These are phyloP conservation scores for Dactylellina leptospora DNA, from an alignment of 2,329 filamentous ascomycete species.

Conservation along the genomic window DNA sequence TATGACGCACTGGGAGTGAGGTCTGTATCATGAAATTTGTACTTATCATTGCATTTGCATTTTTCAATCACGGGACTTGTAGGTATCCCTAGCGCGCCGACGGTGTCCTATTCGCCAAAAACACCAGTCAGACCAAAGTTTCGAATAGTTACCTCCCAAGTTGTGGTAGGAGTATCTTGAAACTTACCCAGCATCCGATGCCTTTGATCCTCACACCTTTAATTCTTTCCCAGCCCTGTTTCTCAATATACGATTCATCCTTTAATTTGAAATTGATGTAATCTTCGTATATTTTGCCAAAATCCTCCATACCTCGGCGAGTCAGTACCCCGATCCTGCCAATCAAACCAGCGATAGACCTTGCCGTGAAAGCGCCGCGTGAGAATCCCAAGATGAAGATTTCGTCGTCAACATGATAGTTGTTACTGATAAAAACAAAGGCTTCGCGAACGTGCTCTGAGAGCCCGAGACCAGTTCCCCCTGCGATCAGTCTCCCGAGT, in stretches of 20 bases:
- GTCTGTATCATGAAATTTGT: conserved; percentile 63
- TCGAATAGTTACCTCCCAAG: not conserved
- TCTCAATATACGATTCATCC: conserved; percentile 49
- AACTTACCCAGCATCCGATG: conserved; percentile 64
- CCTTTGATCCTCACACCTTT: conserved; percentile 63
- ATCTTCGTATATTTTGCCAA: conserved; percentile 68
- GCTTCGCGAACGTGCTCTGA: conserved; percentile 67
- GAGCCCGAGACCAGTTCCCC: conserved; percentile 56
- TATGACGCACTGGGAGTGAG: conserved; percentile 64
- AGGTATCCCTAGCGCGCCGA: conserved; percentile 64
- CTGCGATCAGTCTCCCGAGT: conserved; percentile 45
- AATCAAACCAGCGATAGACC: conserved; percentile 68
- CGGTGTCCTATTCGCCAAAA: conserved; percentile 57
- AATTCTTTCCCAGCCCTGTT: conserved; percentile 45
- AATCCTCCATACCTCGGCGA: conserved; percentile 66
- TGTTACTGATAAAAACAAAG: conserved; percentile 71
- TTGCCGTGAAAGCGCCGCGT: conserved; percentile 68
- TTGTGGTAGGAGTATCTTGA: not conserved
- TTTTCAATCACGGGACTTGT: conserved; percentile 54
- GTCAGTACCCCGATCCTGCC: conserved; percentile 66
- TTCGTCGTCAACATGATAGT: conserved; percentile 69
- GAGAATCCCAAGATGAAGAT: conserved; percentile 69
- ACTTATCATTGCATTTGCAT: conserved; percentile 53
- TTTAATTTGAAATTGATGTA: conserved; percentile 54
- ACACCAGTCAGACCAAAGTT: not conserved